These are phyloP conservation scores for Senna tora DNA, from an alignment of 306 rosid genomes.

Conservation along the genomic window DNA sequence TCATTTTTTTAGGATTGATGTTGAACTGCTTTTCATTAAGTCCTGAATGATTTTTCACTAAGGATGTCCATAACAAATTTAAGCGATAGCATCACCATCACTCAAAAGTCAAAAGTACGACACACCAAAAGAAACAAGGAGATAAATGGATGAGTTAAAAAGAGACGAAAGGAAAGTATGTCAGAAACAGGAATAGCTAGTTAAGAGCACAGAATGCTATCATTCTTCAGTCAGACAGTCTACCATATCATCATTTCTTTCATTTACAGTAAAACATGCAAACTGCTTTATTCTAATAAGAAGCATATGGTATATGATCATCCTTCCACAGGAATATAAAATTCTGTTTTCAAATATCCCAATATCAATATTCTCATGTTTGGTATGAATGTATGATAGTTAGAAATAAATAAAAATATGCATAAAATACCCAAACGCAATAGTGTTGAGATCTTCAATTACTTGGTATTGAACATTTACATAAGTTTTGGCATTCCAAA, in stretches of 20 bases:
- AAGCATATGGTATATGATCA: neutral
- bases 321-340: neutral
- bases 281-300: neutral
- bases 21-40: neutral
- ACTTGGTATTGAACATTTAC: neutral
- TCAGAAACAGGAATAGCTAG: no score
- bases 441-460: neutral
- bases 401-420: neutral
- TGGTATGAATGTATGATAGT: neutral
- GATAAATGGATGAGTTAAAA: no score
- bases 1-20: constrained; percentile 4
- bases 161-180: no score
- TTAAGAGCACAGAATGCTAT: no score
- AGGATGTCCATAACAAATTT: neutral
- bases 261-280: neutral
- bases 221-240: no score
- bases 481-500: neutral
- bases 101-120: no score
- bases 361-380: neutral
- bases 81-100: no score
- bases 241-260: neutral
- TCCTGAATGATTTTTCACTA: neutral
- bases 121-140: no score
- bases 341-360: neutral
- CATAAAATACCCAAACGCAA: neutral